Evolutionary conservation across 768 basidiomycete genomes (phyloP).

Genomic region (Phanerochaete sordida): DNA sequence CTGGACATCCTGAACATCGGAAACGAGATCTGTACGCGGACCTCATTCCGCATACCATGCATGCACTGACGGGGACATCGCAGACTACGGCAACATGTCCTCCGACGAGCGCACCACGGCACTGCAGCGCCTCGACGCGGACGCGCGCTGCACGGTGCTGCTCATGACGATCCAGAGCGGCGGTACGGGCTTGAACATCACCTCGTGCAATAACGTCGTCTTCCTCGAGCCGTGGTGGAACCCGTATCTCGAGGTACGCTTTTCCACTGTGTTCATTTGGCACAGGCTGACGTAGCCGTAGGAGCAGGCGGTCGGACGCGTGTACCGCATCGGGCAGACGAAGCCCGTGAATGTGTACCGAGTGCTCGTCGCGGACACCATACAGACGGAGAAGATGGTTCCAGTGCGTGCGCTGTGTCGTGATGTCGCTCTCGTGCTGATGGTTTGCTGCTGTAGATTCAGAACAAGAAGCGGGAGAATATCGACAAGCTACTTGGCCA

Average conservation of each 20-base stretch:
- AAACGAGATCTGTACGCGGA: neutral
- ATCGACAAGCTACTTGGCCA: neutral
- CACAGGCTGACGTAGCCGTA: neutral
- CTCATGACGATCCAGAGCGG: constrained; percentile 11
- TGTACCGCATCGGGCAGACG: constrained; percentile 31
- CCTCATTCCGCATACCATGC: neutral
- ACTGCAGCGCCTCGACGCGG: neutral
- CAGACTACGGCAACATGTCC: constrained; percentile 6
- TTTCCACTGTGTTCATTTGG: neutral
- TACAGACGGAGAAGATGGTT: constrained; percentile 4
- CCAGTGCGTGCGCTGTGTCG: neutral
- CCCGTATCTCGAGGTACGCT: constrained; percentile 13
- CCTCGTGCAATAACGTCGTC: constrained; percentile 13
- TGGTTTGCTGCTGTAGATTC: neutral
- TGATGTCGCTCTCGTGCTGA: neutral
- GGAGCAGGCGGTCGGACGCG: constrained; percentile 28
- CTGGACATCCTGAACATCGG: no score
- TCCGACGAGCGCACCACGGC: neutral
- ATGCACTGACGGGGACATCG: neutral
- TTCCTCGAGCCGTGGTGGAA: constrained; percentile 18
- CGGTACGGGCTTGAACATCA: constrained; percentile 12
- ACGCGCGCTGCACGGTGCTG: constrained; percentile 6
- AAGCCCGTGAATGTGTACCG: constrained; percentile 22
- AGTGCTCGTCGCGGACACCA: constrained; percentile 3
- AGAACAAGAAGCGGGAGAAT: neutral